A percentile compares a stretch with the other conserved stretches of the same genome.
Evolutionary conservation across 2,329 filamentous ascomycete species (phyloP).

Genomic region (Dendryphion nanum): DNA sequence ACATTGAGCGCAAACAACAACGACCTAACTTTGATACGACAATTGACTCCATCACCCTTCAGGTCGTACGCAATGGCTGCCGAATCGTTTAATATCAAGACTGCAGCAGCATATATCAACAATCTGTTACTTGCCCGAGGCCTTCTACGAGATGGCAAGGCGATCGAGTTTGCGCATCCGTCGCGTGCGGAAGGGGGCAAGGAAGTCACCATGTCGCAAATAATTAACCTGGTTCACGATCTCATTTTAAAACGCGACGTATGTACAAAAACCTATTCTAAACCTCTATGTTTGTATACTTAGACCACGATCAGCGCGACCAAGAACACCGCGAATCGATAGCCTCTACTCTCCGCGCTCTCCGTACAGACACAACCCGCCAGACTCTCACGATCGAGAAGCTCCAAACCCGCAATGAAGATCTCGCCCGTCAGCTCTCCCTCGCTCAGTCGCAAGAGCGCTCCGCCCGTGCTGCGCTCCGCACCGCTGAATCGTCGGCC

Average conservation of each 20-base stretch:
- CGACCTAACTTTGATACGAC: no score
- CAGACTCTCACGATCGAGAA: conserved; percentile 67
- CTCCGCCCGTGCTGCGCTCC: conserved; percentile 66
- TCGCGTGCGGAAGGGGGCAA: conserved; percentile 61
- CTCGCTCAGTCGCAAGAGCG: conserved; percentile 69
- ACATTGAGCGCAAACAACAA: no score
- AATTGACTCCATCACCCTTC: no score
- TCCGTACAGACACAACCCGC: conserved; percentile 73
- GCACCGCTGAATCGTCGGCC: conserved; percentile 70
- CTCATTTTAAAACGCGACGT: conserved; percentile 87
- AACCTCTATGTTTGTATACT: conserved; percentile 71
- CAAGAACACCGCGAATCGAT: conserved; percentile 84
- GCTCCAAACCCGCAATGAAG: conserved; percentile 54
- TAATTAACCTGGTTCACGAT: conserved; percentile 94
- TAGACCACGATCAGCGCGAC: conserved; percentile 68
- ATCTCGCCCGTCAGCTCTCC: conserved; percentile 57
- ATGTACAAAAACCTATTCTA: conserved; percentile 70
- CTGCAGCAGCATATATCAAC: conserved; percentile 64
- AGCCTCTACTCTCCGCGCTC: conserved; percentile 70
- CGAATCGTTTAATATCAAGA: conserved; percentile 55
- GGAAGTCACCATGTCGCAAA: conserved; percentile 72
- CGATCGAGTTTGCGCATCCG: conserved; percentile 79
- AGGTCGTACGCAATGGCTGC: conserved; percentile 18
- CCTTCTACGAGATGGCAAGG: conserved; percentile 62
- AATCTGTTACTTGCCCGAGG: conserved; percentile 64